Conservation (phyloP, 495 filamentous ascomycete species). For the Cercophora newfieldiana region DNA sequence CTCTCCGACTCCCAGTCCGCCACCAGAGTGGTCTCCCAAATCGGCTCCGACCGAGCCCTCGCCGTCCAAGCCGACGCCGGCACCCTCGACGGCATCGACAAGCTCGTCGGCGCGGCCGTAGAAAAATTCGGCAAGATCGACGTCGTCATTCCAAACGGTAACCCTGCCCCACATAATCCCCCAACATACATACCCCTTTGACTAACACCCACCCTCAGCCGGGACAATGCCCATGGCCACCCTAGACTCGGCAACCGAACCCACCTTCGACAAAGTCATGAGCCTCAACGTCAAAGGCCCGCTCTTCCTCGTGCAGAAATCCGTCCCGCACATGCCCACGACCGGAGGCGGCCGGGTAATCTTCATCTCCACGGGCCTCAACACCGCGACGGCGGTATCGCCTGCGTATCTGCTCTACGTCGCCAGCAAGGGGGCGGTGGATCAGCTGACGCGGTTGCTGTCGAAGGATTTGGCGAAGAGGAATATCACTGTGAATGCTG, state of each 20-base stretch:
- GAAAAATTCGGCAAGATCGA: constrained; percentile 66
- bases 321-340: constrained; percentile 58
- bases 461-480: constrained; percentile 64
- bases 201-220: constrained; percentile 34
- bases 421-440: constrained; percentile 66
- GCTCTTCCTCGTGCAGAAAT: constrained; percentile 65
- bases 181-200: too few species aligned
- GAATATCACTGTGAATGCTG: constrained; percentile 62
- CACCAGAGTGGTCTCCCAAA: constrained; percentile 52
- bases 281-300: constrained; percentile 67
- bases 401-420: constrained; percentile 63
- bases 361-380: constrained; percentile 59
- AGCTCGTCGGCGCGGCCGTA: constrained; percentile 63
- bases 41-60: constrained; percentile 54
- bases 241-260: constrained; percentile 59
- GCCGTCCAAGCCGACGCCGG: constrained; percentile 65
- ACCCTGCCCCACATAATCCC: neutral
- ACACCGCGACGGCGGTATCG: constrained; percentile 44
- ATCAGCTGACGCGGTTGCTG: constrained; percentile 65
- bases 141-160: constrained; percentile 58
- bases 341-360: constrained; percentile 54
- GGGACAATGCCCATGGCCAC: constrained; percentile 54
- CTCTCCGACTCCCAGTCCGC: constrained; percentile 53
- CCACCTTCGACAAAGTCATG: constrained; percentile 57
- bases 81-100: constrained; percentile 56